Evolutionary conservation across 2,329 filamentous ascomycete genomes (phyloP), one percentile per base, ranked within the genome.

Genomic region (Apiospora malaysiana): DNA sequence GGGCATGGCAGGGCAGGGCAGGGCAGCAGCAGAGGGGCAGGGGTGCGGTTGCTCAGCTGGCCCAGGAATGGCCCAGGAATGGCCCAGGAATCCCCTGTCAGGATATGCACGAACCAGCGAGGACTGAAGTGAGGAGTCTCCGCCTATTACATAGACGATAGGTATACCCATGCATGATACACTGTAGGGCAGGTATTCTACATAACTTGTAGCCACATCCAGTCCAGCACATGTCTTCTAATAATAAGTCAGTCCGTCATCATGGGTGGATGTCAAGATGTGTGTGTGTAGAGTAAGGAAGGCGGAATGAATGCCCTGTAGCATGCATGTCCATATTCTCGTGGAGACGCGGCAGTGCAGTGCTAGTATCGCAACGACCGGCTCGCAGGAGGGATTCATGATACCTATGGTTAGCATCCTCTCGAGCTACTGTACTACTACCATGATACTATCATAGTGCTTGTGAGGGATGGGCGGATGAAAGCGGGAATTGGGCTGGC

Each of bases 61-160:
- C 27, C 51, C 51, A 32, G 51, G 21, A 32, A 59, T 59, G n/a
- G n/a, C n/a, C n/a, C n/a, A n/a, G n/a, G n/a, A n/a, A n/a, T 59
- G 51, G 51, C 27, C 51, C 51, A 32, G 51, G 21, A 32, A 59
- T 59, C 21, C 25, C 32, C 51, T 59, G 27, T 59, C 32, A 45
- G 12, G 42, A 37, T 32, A 59, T 10, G 27, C 27, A 59, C 51
- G 16, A 59, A 59, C 51, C 27, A 59, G n/a, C n/a, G n/a, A n/a
- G n/a, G n/a, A n/a, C n/a, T n/a, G n/a, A n/a, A n/a, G 51, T 27
- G 27, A 37, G 51, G 16, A 32, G 49, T 59, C 51, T 59, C 51
- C 51, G 51, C 27, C 49, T 2, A 18, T 27, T 49, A 42, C 8
- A 10, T 40, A 10, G 37, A n/a, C n/a, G n/a, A n/a, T 40, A 40